Evolutionary conservation across 768 basidiomycete genomes (phyloP).

Genomic region (Lactifluus echinatus): DNA sequence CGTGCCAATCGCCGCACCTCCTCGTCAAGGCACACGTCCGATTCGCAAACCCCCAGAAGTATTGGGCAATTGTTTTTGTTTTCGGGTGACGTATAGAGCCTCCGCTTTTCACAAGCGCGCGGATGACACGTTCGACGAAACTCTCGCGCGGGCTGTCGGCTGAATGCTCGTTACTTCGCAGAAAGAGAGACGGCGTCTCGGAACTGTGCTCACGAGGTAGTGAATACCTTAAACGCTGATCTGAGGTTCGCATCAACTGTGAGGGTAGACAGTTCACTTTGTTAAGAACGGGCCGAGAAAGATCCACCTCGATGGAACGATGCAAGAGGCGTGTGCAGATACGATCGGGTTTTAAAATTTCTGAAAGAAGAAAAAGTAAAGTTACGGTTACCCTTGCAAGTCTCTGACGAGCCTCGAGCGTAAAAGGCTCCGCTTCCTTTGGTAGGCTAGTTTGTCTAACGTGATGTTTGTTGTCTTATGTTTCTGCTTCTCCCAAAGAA

Average conservation of each 20-base stretch:
- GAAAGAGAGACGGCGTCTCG: conserved; percentile 15
- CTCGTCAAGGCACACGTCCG: not conserved
- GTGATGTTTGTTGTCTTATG: not conserved
- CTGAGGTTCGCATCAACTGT: conserved; percentile 5
- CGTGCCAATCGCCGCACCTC: not conserved
- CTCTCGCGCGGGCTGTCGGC: not conserved
- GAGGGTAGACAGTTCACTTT: not conserved
- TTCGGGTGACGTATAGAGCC: conserved; percentile 6
- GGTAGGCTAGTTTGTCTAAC: not conserved
- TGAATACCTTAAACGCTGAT: conserved; percentile 19
- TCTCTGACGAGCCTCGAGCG: not conserved
- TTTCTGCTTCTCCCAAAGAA: not conserved
- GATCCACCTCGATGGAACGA: conserved; percentile 6
- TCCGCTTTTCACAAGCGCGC: not conserved
- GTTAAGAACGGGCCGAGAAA: conserved; percentile 10
- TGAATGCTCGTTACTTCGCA: not conserved
- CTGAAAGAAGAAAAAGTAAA: conserved; percentile 8
- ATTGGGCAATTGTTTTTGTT: not conserved
- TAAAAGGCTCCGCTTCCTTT: not conserved
- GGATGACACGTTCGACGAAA: not conserved
- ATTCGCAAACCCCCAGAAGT: not conserved
- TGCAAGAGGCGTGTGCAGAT: not conserved
- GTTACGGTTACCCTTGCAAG: conserved; percentile 8
- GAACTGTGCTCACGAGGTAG: conserved; percentile 7
- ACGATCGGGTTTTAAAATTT: conserved; percentile 13